Conservation (phyloP, 2,329 filamentous ascomycete genomes). For the Elsinoe arachidis region DNA sequence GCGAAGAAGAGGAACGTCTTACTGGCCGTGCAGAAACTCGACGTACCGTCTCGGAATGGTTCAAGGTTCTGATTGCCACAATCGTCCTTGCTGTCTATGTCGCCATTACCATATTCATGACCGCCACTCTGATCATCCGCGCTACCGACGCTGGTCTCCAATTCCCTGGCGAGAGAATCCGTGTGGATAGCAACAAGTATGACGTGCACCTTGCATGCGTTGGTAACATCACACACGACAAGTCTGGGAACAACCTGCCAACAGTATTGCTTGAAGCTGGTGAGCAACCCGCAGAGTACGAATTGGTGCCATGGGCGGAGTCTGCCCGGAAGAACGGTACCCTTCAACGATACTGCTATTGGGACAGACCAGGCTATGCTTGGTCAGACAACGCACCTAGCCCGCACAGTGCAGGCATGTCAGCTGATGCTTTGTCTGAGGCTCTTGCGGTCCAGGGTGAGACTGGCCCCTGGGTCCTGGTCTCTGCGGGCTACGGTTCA, state of each 20-base stretch:
- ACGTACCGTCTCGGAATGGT: constrained; percentile 74
- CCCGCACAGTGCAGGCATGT: constrained; percentile 85
- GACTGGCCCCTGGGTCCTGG: constrained; percentile 78
- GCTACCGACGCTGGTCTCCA: constrained; percentile 67
- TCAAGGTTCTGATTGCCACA: constrained; percentile 66
- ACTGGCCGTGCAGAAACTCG: constrained; percentile 83
- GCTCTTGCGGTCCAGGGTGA: constrained; percentile 73
- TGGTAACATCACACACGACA: constrained; percentile 56
- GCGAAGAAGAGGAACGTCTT: constrained; percentile 82
- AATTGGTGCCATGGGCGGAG: constrained; percentile 72
- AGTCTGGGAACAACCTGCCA: constrained; percentile 50
- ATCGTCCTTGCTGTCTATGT: constrained; percentile 61
- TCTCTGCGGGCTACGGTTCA: constrained; percentile 77
- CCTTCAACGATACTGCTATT: constrained; percentile 87
- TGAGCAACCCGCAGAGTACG: constrained; percentile 67
- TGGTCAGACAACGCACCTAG: constrained; percentile 91
- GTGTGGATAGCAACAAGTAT: constrained; percentile 78
- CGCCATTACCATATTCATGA: constrained; percentile 63
- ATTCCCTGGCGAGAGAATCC: constrained; percentile 65
- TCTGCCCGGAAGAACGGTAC: constrained; percentile 68
- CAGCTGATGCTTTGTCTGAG: constrained; percentile 80
- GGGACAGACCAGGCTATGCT: constrained; percentile 80
- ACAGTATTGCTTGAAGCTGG: constrained; percentile 83
- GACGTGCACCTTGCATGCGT: constrained; percentile 76
- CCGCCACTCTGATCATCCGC: constrained; percentile 69